Evolutionary conservation across 106 monocot species (phyloP), one percentile per base, ranked within the genome.

Genomic region (Dactylorhiza incarnata): DNA sequence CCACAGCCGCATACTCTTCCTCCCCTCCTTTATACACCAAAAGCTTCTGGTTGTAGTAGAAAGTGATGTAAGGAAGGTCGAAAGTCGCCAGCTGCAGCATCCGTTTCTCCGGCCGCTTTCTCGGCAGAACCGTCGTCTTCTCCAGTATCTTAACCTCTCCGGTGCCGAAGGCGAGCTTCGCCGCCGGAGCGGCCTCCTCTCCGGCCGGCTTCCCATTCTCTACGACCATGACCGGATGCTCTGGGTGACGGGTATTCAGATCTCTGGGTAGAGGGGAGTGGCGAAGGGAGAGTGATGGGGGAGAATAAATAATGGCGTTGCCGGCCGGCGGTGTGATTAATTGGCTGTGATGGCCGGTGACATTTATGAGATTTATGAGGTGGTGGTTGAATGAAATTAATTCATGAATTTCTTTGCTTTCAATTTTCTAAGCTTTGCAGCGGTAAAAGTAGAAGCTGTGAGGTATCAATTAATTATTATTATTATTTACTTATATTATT

Each of bases 41-140:
- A 2, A 99, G 83, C 88, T 99, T 99, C 85, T 94, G 99, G 83
- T 99, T 99, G 86, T 99, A 99, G 88, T 99, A 99, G 82, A 99
- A 99, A 7, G 99, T 99, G 71, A 99, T 92, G 89, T 99, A 99
- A 3, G 99, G 94, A 15, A 94, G 81, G 75, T 99, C 94, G 73
- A 94, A 99, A 7, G 99, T 92, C 66, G 81, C 75, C 23, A 99
- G 79, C 5, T 83, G 83, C 73, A 86, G 86, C 8, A 70, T 45
- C 17, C 81, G 72, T 46, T 50, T 75, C 54, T 67, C 83, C 11
- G 71, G 47, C 23, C 14, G 44, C 26, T 81, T 83, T 22, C 61
- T 8, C 6, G 94, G 94, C 14, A 79, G 80, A 1, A 94, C 86
- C 14, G 17, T 86, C 72, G 66, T 43, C 62, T 82, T 94, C 48